Evolutionary conservation across 805 yeast genomes (phyloP).

Genomic region (Candida ovalis): DNA sequence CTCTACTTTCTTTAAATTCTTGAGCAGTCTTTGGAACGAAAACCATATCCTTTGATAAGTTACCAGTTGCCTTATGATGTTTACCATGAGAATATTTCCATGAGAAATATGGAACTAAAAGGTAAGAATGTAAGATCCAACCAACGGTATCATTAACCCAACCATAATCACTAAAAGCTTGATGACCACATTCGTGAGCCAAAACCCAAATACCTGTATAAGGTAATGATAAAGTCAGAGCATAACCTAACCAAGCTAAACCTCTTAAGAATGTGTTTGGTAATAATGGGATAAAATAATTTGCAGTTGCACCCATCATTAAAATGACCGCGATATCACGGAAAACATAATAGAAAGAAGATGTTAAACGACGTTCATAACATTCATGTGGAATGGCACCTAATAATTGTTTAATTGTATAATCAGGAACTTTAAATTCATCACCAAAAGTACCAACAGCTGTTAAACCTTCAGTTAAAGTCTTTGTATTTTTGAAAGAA

Average conservation of each 20-base stretch:
- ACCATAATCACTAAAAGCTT: constrained; percentile 73
- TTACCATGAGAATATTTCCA: constrained; percentile 83
- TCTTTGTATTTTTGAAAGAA: constrained; percentile 30
- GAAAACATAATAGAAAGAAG: constrained; percentile 60
- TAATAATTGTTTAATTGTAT: constrained; percentile 69
- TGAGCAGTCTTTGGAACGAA: constrained; percentile 72
- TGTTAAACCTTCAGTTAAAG: constrained; percentile 41
- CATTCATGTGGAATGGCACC: constrained; percentile 71
- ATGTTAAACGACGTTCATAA: constrained; percentile 55
- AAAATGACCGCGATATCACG: constrained; percentile 51
- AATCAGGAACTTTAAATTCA: constrained; percentile 70
- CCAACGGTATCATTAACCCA: constrained; percentile 76
- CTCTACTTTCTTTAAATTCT: constrained; percentile 39
- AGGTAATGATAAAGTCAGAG: constrained; percentile 56
- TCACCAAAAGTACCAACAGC: constrained; percentile 62
- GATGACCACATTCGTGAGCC: constrained; percentile 92
- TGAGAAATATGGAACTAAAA: constrained; percentile 81
- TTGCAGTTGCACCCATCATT: constrained; percentile 42
- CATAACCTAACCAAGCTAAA: constrained; percentile 55
- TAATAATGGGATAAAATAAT: constrained; percentile 49
- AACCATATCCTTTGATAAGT: constrained; percentile 77
- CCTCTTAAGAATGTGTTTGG: constrained; percentile 43
- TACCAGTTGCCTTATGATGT: constrained; percentile 90
- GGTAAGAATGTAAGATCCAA: constrained; percentile 75
- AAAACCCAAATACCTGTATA: constrained; percentile 80